Conservation (phyloP, 2,329 filamentous ascomycete species). For the Fusarium chlamydosporum region DNA sequence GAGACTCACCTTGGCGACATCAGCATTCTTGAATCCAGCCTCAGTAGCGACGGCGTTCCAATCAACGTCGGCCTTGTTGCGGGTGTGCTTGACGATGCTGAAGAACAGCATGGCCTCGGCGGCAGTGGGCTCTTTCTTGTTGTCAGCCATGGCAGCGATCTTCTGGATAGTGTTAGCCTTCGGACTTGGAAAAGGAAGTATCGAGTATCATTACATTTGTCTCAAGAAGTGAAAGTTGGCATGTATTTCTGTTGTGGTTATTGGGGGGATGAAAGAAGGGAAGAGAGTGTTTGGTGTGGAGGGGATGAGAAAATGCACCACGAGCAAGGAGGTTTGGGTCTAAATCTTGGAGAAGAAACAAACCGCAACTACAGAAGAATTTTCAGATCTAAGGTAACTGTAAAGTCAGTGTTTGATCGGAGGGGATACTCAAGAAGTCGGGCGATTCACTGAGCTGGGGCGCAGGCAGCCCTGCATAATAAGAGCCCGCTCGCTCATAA, state of each 20-base stretch:
- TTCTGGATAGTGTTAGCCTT: constrained; percentile 19
- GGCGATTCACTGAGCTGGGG: neutral
- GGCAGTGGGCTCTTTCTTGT: constrained; percentile 57
- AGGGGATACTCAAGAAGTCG: neutral
- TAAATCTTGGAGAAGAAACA: constrained; percentile 3
- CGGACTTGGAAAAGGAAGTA: neutral
- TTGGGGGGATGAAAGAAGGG: neutral
- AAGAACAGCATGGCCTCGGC: constrained; percentile 62
- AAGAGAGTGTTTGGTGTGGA: constrained; percentile 1
- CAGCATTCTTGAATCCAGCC: constrained; percentile 61
- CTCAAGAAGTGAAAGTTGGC: neutral
- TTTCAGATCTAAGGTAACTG: constrained; percentile 7
- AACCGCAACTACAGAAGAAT: constrained; percentile 12
- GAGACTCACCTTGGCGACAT: constrained; percentile 60
- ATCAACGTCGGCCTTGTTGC: constrained; percentile 62
- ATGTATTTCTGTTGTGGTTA: constrained; percentile 1
- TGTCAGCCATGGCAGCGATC: constrained; percentile 51
- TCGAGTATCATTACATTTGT: neutral
- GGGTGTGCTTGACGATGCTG: constrained; percentile 61
- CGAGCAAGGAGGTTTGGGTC: neutral
- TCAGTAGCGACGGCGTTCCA: constrained; percentile 63
- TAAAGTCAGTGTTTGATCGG: constrained; percentile 4
- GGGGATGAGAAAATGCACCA: neutral
- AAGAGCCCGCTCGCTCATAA: neutral
- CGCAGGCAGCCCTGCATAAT: neutral